Base-by-base conservation (phyloP, 352 stramenopile genomes). In the Phytophthora ohioensis region DNA sequence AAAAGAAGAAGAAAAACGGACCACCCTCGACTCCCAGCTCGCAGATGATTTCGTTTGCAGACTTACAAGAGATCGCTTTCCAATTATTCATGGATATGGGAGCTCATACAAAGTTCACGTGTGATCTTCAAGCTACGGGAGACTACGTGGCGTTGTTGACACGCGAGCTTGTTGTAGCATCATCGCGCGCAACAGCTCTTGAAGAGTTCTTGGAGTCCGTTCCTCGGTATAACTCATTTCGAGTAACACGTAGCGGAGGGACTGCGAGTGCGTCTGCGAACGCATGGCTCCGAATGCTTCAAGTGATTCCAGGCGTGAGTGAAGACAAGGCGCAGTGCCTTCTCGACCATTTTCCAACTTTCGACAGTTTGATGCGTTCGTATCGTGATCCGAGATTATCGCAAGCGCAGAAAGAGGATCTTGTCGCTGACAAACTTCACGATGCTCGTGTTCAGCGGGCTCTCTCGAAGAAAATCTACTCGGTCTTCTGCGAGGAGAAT, bases 221-320 rank as follows among this genome's bases (percentile, higher is more conserved):
- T 2, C 80, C 80, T 41, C 81, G 85, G 5, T 62, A 81, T n/a
- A 80, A 86, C 32, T 88, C 85, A 27, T 87, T 93, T 43, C 82
- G 85, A 27, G 82, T 91, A 3, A 85, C 75, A 2, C 57, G 63
- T 7, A 57, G 43, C 0, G 84, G 84, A 5, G 81, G 43, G 11
- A 91, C 79, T 42, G 66, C 64, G 10, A 92, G 87, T 63, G 45
- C 21, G 1, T 83, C 77, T 54, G 76, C 80, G 5, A 93, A 91
- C 38, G 66, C 82, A 30, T 93, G 85, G 85, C 68, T 93, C 11
- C 85, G 84, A n/a, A 93, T 93, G 85, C 77, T 93, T 15, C 85
- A 91, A 64, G 84, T 90, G 21, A 84, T 93, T n/a, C 85, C 85
- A 4, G 78, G 82, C 11, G 82, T 92, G 35, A 93, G 85, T 53